These are phyloP conservation scores for Typha latifolia DNA, from an alignment of 176 grass and related monocot genomes.

Conservation along the genomic window DNA sequence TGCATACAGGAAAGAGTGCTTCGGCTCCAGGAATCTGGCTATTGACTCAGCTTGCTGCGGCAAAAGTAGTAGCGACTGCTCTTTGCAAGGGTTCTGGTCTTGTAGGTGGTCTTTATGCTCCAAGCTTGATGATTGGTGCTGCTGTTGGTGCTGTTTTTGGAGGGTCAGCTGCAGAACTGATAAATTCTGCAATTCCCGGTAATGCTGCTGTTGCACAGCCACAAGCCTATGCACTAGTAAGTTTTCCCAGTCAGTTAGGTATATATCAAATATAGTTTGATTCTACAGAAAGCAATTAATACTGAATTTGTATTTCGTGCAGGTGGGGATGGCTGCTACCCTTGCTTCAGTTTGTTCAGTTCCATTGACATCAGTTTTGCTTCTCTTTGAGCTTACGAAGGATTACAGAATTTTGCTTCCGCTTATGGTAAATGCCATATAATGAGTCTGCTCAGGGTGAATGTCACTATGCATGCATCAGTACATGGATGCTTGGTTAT, in stretches of 20 bases:
- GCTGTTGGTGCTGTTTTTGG: conserved; percentile 97
- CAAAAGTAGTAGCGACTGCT: conserved; percentile 94
- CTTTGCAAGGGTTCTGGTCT: conserved; percentile 98
- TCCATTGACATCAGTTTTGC: conserved; percentile 82
- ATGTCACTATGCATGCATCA: background rate
- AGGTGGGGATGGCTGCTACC: conserved; percentile 98
- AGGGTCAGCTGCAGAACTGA: conserved; percentile 80
- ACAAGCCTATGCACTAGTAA: conserved; percentile 95
- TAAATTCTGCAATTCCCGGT: conserved; percentile 84
- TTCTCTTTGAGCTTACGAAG: conserved; percentile 97
- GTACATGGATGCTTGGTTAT: background rate
- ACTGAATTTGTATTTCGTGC: conserved; percentile 19
- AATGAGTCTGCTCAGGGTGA: background rate
- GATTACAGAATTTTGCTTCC: conserved; percentile 97
- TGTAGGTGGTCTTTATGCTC: conserved; percentile 97
- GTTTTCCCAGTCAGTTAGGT: conserved; percentile 14
- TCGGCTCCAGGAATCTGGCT: conserved; percentile 97
- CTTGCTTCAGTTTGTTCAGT: conserved; percentile 92
- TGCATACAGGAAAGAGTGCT: conserved; percentile 94
- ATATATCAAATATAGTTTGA: conserved; percentile 1
- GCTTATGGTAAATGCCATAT: conserved; percentile 58
- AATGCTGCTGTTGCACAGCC: conserved; percentile 93
- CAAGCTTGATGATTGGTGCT: conserved; percentile 98
- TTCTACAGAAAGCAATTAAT: background rate
- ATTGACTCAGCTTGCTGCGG: conserved; percentile 75